These are phyloP conservation scores for Nakaseomyces uthaithaninus DNA, from an alignment of 1,139 yeast genomes.

Conservation along the genomic window DNA sequence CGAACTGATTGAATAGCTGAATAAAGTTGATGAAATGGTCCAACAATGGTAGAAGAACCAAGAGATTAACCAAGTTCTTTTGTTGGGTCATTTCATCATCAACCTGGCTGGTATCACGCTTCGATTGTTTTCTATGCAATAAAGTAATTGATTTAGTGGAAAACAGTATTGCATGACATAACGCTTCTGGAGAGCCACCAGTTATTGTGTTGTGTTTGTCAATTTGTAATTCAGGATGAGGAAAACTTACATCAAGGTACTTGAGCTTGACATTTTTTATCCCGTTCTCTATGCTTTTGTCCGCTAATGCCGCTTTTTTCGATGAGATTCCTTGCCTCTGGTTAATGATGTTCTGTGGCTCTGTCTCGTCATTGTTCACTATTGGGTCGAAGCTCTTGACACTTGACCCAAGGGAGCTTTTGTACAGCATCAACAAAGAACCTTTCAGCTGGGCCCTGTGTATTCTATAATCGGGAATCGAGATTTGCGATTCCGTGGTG, in stretches of 20 bases:
- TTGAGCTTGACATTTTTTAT: slow-evolving; percentile 19
- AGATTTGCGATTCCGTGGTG: slow-evolving; percentile 13
- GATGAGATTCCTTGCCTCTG: slow-evolving; percentile 6
- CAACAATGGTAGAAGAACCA: slow-evolving; percentile 56
- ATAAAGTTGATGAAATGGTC: slow-evolving; percentile 51
- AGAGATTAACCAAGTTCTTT: slow-evolving; percentile 35
- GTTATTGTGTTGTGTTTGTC: slow-evolving; percentile 43
- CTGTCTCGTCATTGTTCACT: background rate
- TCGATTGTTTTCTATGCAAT: slow-evolving; percentile 2
- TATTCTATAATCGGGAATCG: slow-evolving; percentile 34
- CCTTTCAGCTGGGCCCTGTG: slow-evolving; percentile 62
- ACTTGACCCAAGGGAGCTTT: slow-evolving; percentile 43
- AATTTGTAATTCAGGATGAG: slow-evolving; percentile 63
- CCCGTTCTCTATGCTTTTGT: slow-evolving; percentile 6
- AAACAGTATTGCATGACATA: slow-evolving; percentile 67
- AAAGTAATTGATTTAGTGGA: background rate
- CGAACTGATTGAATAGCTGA: slow-evolving; percentile 40
- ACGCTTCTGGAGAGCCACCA: slow-evolving; percentile 56
- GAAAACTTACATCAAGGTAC: slow-evolving; percentile 39
- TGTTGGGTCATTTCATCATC: slow-evolving; percentile 26
- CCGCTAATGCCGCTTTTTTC: slow-evolving; percentile 1
- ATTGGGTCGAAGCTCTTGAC: slow-evolving; percentile 38
- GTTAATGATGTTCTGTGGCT: background rate
- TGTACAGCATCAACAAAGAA: slow-evolving; percentile 48
- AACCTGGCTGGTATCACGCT: slow-evolving; percentile 8